A percentile compares a stretch with the other conserved stretches of the same genome.
Evolutionary conservation across 768 basidiomycete genomes (phyloP).

Genomic region (Rhizopogon salebrosus): DNA sequence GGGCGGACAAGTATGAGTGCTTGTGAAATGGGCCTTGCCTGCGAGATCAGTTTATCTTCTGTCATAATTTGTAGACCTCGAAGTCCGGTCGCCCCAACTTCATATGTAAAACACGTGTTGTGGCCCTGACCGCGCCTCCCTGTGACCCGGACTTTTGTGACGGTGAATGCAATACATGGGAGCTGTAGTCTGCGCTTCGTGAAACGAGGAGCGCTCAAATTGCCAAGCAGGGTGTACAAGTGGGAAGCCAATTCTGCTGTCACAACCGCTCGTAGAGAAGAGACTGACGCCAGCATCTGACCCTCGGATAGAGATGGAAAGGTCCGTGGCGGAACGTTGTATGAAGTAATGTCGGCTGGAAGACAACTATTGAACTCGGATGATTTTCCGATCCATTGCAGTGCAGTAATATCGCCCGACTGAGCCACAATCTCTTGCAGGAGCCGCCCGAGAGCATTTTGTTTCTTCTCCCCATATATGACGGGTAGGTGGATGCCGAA

Average conservation of each 20-base stretch:
- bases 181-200: not conserved
- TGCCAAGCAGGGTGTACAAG: not conserved
- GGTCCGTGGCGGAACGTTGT: not conserved
- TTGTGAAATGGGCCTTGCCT: not conserved
- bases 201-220: not conserved
- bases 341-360: not conserved
- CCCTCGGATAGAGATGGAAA: not conserved
- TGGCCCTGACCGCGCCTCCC: not conserved
- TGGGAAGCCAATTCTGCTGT: not conserved
- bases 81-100: not conserved
- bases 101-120: not conserved
- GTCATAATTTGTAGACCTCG: not conserved
- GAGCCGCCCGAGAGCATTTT: not conserved
- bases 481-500: conserved; percentile 3
- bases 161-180: not conserved
- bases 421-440: not conserved
- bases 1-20: not conserved
- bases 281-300: not conserved
- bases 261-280: not conserved
- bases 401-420: not conserved
- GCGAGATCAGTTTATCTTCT: not conserved
- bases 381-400: not conserved
- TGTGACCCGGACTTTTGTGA: not conserved
- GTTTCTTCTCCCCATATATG: conserved; percentile 6
- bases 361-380: not conserved